Evolutionary conservation across 2,329 filamentous ascomycete species (phyloP).

Genomic region (Apiospora koreana): DNA sequence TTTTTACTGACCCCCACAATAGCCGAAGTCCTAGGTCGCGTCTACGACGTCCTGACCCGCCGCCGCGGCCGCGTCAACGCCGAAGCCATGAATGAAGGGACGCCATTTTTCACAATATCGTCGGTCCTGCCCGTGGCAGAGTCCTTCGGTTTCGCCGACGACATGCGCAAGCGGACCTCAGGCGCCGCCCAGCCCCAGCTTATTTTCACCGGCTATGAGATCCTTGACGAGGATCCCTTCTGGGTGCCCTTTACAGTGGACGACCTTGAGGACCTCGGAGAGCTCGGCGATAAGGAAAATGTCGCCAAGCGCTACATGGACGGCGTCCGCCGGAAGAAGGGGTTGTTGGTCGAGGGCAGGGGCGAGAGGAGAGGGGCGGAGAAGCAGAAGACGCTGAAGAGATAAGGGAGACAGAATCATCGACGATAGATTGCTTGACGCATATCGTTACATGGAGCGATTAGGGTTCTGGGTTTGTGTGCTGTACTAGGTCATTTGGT

Average conservation of each 20-base stretch:
- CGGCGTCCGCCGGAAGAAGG: slow-evolving; percentile 81
- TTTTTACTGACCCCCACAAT: slow-evolving; percentile 21
- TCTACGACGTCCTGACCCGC: slow-evolving; percentile 97
- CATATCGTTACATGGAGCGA: not conserved
- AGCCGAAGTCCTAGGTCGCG: slow-evolving; percentile 90
- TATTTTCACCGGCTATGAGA: slow-evolving; percentile 89
- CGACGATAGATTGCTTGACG: too few species aligned
- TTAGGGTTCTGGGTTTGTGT: not conserved
- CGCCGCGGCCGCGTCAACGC: slow-evolving; percentile 86
- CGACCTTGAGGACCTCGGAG: slow-evolving; percentile 92
- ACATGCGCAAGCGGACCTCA: slow-evolving; percentile 92
- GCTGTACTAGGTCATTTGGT: not conserved
- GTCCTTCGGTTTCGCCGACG: slow-evolving; percentile 93
- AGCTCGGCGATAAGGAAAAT: slow-evolving; percentile 91
- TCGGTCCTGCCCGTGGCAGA: slow-evolving; percentile 88
- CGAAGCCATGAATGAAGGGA: slow-evolving; percentile 91
- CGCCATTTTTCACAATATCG: slow-evolving; percentile 92
- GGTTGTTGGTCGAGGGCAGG: slow-evolving; percentile 77
- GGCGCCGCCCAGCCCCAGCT: slow-evolving; percentile 91
- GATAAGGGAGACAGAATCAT: slow-evolving; percentile 37
- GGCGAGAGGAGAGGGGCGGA: slow-evolving; percentile 82
- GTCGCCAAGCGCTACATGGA: slow-evolving; percentile 97
- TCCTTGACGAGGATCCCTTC: slow-evolving; percentile 93
- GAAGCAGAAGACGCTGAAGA: slow-evolving; percentile 78
- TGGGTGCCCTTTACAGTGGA: slow-evolving; percentile 98